Conservation (phyloP, 2,329 filamentous ascomycete genomes). For the Periconia sp. region DNA sequence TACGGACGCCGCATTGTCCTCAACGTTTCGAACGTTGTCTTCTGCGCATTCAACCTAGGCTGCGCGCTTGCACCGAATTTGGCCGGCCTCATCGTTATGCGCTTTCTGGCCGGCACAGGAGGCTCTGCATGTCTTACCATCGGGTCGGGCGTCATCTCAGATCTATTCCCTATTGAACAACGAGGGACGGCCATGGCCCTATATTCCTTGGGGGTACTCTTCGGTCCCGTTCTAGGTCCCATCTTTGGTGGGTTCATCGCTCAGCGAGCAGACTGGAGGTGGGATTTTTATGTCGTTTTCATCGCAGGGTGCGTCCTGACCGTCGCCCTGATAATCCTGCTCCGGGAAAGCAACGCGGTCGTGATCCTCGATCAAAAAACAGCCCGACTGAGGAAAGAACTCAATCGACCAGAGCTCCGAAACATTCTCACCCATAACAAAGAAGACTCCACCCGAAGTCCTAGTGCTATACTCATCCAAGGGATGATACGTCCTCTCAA, state of each 20-base stretch:
- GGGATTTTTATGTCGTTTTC: conserved; percentile 40
- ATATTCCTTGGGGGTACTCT: conserved; percentile 32
- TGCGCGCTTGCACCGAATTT: conserved; percentile 42
- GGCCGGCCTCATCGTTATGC: conserved; percentile 37
- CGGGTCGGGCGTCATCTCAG: conserved; percentile 37
- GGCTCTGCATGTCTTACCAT: conserved; percentile 39
- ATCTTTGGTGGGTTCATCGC: conserved; percentile 42
- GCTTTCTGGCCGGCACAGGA: conserved; percentile 33
- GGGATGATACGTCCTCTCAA: conserved; percentile 42
- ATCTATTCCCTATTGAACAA: conserved; percentile 35
- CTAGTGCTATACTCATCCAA: conserved; percentile 21
- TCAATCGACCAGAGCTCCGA: conserved; percentile 49
- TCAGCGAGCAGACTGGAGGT: conserved; percentile 37
- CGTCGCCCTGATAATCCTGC: conserved; percentile 38
- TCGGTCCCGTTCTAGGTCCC: conserved; percentile 30
- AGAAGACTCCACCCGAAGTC: conserved; percentile 15
- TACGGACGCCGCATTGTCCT: conserved; percentile 37
- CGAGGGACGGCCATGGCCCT: conserved; percentile 36
- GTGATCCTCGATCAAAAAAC: conserved; percentile 60
- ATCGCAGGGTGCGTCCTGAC: conserved; percentile 29
- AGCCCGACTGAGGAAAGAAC: conserved; percentile 50
- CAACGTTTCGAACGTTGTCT: conserved; percentile 49
- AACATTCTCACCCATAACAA: conserved; percentile 42
- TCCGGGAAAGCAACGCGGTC: conserved; percentile 52
- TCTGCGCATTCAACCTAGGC: conserved; percentile 53